Base-by-base conservation (phyloP, 306 rosid species). In the Prunus persica region DNA sequence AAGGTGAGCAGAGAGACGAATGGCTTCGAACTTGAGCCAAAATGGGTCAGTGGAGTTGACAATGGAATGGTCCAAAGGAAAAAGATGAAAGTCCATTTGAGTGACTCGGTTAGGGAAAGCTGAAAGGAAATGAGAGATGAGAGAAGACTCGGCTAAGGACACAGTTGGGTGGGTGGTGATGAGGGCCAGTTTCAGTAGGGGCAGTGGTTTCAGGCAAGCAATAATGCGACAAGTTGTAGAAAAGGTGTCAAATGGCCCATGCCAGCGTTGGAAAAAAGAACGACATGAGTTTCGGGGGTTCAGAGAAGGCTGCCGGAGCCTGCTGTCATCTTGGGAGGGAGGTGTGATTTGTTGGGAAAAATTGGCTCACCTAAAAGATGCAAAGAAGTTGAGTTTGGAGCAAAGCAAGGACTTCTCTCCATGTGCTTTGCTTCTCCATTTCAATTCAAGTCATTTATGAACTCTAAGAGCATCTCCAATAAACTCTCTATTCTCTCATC, bases 231-330 rank as follows among this genome's bases (percentile, higher is more conserved):
- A 0, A 86, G 80, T n/a, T 86, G 71, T 2, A 83, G 90, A 46
- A 85, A 83, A 50, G 88, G 89, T 3, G 84, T 83, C 0, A 87
- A 75, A 32, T 87, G 97, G 5, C 91, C 92, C 84, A 91, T 84
- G 27, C 92, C 88, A 8, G 94, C 82, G 32, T 82, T 82, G 18
- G 91, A 91, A 46, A 89, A 80, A 15, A 91, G 81, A 49, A 86
- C 88, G 4, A 87, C 77, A 32, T 91, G 92, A 22, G 82, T 43
- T 61, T 30, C 3, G 0, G 38, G 9, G 74, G 16, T 19, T 77
- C 54, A 38, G 71, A 7, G 10, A 30, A 72, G 16, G 28, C 15
- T 32, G n/a, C 71, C 64, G 58, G 65, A 45, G 41, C 34, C 16
- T 4, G 76, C 3, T 4, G 32, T 3, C 64, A 71, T 28, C 3